phyloP scores from a whole-genome alignment of 768 basidiomycete genomes.

The Hebeloma cylindrosporum region DNA sequence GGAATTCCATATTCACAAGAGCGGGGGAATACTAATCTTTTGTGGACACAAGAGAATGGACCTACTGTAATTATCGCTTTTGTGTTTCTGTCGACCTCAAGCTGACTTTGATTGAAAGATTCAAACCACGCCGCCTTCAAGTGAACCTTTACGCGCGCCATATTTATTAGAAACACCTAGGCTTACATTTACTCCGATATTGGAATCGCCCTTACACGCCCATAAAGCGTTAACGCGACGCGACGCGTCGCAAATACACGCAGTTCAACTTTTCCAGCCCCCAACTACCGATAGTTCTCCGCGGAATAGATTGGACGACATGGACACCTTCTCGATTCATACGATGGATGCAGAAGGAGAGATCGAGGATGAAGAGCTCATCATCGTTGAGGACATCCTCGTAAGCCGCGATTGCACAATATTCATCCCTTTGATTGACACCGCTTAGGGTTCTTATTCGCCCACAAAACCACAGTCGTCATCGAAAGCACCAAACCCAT shows the following conservation, averaged over 20 bases:
- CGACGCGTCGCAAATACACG: not conserved
- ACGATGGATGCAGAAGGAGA: conserved; percentile 23
- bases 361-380: conserved; percentile 18
- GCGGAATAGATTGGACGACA: not conserved
- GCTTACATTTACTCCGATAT: conserved; percentile 3
- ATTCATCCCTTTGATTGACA: not conserved
- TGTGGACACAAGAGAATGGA: no score
- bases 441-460: not conserved
- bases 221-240: conserved; percentile 5
- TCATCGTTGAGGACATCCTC: conserved; percentile 18
- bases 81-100: no score
- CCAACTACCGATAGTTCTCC: not conserved
- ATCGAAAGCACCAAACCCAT: not conserved
- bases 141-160: conserved; percentile 1
- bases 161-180: no score
- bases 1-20: no score
- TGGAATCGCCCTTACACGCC: conserved; percentile 2
- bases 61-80: no score
- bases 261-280: not conserved
- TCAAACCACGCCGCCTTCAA: not conserved
- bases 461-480: conserved; percentile 1
- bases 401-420: conserved; percentile 12
- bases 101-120: no score
- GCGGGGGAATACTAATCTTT: no score
- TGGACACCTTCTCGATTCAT: conserved; percentile 11